Percentiles rank a stretch among this genome's conserved stretches.
phyloP scores from a whole-genome alignment of 768 basidiomycete genomes.

The Podaxis pistillaris region DNA sequence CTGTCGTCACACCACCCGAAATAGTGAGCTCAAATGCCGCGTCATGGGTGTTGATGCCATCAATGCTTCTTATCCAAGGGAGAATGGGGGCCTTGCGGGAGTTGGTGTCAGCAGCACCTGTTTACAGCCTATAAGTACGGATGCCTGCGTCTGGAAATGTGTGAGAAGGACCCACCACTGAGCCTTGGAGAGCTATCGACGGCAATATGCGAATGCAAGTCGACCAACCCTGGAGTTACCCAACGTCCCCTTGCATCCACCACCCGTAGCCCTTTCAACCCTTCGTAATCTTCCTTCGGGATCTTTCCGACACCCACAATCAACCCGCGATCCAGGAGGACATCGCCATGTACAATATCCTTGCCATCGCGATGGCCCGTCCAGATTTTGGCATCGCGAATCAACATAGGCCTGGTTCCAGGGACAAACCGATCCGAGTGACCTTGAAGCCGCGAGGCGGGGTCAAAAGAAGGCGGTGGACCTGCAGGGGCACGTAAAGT shows the following conservation, averaged over 20 bases:
- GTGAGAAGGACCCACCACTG: constrained; percentile 23
- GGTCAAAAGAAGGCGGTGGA: constrained; percentile 22
- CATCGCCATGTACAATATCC: constrained; percentile 55
- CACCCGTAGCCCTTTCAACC: constrained; percentile 25
- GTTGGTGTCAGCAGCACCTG: constrained; percentile 53
- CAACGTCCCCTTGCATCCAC: constrained; percentile 65
- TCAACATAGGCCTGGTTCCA: constrained; percentile 51
- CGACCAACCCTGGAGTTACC: constrained; percentile 47
- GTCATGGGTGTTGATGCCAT: constrained; percentile 78
- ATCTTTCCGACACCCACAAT: constrained; percentile 52
- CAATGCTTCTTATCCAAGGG: constrained; percentile 68
- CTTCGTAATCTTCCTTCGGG: constrained; percentile 17
- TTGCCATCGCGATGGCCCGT: constrained; percentile 61
- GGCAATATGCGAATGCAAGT: constrained; percentile 46
- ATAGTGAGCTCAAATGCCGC: constrained; percentile 53
- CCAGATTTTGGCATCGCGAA: constrained; percentile 78
- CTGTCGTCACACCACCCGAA: constrained; percentile 73
- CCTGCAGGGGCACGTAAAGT: constrained; percentile 23
- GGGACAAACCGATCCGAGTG: constrained; percentile 49
- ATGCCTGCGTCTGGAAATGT: not conserved
- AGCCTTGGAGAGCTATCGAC: constrained; percentile 30
- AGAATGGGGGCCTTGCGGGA: constrained; percentile 49
- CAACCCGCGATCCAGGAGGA: constrained; percentile 64
- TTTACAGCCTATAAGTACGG: not conserved
- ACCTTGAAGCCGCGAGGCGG: constrained; percentile 27